A percentile compares a stretch with the other conserved stretches of the same genome.
Conservation (phyloP, 140 eudicot genomes). For the Stevia rebaudiana region DNA sequence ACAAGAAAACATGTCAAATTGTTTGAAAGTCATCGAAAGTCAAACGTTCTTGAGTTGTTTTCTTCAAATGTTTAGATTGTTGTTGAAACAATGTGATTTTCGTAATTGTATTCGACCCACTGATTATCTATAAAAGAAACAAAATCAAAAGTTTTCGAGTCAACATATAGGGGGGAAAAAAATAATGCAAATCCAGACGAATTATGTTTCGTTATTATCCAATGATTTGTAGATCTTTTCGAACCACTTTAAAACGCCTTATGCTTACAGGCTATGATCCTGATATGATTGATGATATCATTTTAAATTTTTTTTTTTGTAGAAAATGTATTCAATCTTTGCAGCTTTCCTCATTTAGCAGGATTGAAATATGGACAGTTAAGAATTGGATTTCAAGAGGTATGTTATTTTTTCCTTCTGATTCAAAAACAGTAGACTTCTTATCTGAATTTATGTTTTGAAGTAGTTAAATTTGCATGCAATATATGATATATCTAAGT, state of each 20-base stretch:
- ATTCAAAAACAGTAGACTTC: conserved; percentile 5
- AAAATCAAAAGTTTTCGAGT: neutral
- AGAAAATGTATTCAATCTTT: conserved; percentile 93
- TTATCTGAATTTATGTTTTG: conserved; percentile 1
- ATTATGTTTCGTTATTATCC: too few species aligned
- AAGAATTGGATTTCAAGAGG: conserved; percentile 87
- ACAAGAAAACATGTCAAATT: neutral
- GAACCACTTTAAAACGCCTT: neutral
- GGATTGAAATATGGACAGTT: conserved; percentile 64
- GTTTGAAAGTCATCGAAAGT: neutral
- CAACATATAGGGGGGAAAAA: neutral
- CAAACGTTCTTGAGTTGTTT: neutral
- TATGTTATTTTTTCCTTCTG: conserved; percentile 10
- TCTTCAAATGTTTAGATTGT: neutral
- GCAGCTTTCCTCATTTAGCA: conserved; percentile 67
- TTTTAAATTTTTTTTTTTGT: conserved; percentile 40
- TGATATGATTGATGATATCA: neutral
- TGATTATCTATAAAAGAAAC: too few species aligned
- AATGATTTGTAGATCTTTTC: too few species aligned
- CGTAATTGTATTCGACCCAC: neutral
- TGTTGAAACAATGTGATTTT: neutral
- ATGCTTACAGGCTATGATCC: conserved; percentile 1
- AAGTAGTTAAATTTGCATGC: too few species aligned
- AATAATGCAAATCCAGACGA: too few species aligned
- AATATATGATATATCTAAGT: too few species aligned